phyloP scores from a whole-genome alignment of 305 asterid genomes.

The Lippia alba region DNA sequence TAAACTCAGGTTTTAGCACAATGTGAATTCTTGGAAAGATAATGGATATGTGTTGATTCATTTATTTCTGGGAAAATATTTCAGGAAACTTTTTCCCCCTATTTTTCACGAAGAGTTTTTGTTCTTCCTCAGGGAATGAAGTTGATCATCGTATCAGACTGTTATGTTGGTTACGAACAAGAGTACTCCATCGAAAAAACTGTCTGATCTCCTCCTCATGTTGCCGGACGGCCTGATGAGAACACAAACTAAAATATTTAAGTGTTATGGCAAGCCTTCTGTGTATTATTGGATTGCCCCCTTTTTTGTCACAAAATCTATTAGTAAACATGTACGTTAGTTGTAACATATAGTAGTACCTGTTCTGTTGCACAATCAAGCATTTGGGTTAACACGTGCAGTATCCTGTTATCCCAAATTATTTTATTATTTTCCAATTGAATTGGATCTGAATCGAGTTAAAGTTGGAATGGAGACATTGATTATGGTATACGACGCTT shows the following conservation, averaged over 20 bases:
- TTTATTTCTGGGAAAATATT: background rate
- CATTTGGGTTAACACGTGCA: background rate
- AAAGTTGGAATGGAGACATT: too few relatives aligned
- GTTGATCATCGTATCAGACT: slow-evolving; percentile 79
- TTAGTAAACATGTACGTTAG: background rate
- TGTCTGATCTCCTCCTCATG: slow-evolving; percentile 27
- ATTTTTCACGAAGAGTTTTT: slow-evolving; percentile 3
- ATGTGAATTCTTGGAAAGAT: background rate
- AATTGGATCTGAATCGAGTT: too few relatives aligned
- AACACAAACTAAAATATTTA: background rate
- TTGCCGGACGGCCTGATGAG: too few relatives aligned
- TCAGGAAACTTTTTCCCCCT: background rate
- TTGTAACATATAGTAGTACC: background rate
- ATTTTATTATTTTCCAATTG: too few relatives aligned
- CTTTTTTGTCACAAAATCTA: background rate
- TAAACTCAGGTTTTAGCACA: background rate
- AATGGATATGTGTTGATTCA: background rate
- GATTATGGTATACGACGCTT: too few relatives aligned
- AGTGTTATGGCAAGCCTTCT: background rate
- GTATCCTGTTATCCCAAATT: background rate
- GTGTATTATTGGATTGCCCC: background rate
- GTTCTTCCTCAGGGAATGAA: slow-evolving; percentile 70
- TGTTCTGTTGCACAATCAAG: background rate
- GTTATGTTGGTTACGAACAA: slow-evolving; percentile 76
- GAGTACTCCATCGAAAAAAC: slow-evolving; percentile 58